A percentile compares a stretch with the other conserved stretches of the same genome.
Evolutionary conservation across 1,284 basidiomycete species (phyloP).

Genomic region (Sphaerobolus stellatus): DNA sequence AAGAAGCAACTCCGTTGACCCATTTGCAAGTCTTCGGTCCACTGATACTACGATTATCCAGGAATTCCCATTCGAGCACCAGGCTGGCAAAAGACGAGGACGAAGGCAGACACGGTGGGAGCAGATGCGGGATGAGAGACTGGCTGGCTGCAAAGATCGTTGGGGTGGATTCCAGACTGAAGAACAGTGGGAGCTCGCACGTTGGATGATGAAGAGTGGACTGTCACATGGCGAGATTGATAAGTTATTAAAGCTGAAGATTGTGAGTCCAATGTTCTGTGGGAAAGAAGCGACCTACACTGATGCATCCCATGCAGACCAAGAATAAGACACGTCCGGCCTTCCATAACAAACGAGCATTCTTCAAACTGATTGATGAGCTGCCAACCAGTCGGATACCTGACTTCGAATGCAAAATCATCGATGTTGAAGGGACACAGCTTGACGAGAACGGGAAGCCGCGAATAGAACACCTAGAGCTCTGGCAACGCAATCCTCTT

Average conservation of each 20-base stretch:
- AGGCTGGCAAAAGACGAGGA: too few species aligned
- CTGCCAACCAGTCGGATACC: constrained; percentile 12
- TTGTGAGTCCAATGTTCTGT: too few species aligned
- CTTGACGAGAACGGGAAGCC: constrained; percentile 14
- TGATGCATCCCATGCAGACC: constrained; percentile 12
- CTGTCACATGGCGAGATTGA: constrained; percentile 22
- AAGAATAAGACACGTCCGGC: constrained; percentile 12
- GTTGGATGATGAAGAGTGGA: constrained; percentile 19
- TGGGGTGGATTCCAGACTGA: constrained; percentile 16
- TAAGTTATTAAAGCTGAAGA: constrained; percentile 24
- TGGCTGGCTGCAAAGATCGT: not conserved
- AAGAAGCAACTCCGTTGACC: too few species aligned
- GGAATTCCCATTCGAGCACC: too few species aligned
- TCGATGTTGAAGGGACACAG: constrained; percentile 24
- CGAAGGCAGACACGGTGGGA: not conserved
- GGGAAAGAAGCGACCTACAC: too few species aligned
- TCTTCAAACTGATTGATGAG: not conserved
- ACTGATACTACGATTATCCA: too few species aligned
- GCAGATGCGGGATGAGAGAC: not conserved
- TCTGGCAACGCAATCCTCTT: constrained; percentile 32
- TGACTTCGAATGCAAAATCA: constrained; percentile 16
- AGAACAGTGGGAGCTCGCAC: constrained; percentile 25
- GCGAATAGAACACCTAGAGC: constrained; percentile 22
- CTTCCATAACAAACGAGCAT: not conserved
- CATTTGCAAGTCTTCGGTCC: too few species aligned